Evolutionary conservation across 2,329 filamentous ascomycete species (phyloP).

Genomic region (Hirsutella minnesotensis): DNA sequence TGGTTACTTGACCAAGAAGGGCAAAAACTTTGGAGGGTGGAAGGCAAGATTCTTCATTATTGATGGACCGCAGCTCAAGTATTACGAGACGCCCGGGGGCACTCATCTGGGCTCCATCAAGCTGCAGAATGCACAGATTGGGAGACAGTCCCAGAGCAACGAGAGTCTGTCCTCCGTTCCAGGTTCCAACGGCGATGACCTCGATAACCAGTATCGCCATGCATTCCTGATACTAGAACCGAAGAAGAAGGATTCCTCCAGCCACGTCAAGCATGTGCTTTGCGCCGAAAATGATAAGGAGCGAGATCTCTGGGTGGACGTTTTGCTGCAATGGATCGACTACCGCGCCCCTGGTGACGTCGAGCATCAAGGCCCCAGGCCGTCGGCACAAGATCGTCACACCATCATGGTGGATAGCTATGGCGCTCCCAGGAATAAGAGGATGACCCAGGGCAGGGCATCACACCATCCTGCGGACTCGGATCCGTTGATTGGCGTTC

Average conservation of each 20-base stretch:
- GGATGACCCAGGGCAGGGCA: slow-evolving; percentile 17
- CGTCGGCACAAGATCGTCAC: slow-evolving; percentile 25
- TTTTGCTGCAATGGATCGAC: slow-evolving; percentile 81
- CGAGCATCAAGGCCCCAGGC: slow-evolving; percentile 18
- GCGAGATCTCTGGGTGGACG: slow-evolving; percentile 87
- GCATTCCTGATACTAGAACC: slow-evolving; percentile 91
- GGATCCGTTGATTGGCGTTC: slow-evolving; percentile 42
- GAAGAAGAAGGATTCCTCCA: slow-evolving; percentile 87
- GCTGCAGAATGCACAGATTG: slow-evolving; percentile 80
- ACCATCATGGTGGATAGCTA: slow-evolving; percentile 19
- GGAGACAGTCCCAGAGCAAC: slow-evolving; percentile 58
- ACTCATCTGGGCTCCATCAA: slow-evolving; percentile 90
- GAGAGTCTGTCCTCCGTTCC: slow-evolving; percentile 49
- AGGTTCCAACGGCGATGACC: slow-evolving; percentile 49
- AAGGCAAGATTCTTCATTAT: slow-evolving; percentile 64
- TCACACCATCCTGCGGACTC: slow-evolving; percentile 25
- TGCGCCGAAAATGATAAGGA: slow-evolving; percentile 92
- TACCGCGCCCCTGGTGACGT: slow-evolving; percentile 48
- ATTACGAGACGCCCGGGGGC: slow-evolving; percentile 85
- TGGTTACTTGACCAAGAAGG: slow-evolving; percentile 90
- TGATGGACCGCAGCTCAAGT: slow-evolving; percentile 58
- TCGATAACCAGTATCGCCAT: slow-evolving; percentile 90
- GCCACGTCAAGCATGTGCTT: slow-evolving; percentile 81
- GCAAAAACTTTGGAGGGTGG: slow-evolving; percentile 98
- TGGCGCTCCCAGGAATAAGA: slow-evolving; percentile 15